A percentile compares a stretch with the other conserved stretches of the same genome.
phyloP scores from a whole-genome alignment of 768 basidiomycete species.

The Omphalotus guepiniiformis region DNA sequence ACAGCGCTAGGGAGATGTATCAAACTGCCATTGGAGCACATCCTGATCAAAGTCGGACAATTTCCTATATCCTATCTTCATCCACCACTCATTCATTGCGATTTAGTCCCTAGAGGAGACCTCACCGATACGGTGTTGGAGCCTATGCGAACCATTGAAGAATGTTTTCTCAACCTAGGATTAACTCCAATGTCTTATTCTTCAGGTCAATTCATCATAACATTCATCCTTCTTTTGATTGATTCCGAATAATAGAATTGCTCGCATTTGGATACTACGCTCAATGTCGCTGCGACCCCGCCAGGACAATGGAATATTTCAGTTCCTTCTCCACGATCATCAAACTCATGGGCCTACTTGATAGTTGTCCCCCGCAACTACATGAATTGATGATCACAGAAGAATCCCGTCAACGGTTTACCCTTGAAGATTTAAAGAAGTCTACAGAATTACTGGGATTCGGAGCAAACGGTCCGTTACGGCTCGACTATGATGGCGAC shows the following conservation, averaged over 20 bases:
- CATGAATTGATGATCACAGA: slow-evolving; percentile 60
- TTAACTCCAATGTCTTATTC: slow-evolving; percentile 40
- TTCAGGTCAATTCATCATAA: slow-evolving; percentile 39
- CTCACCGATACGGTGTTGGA: not conserved
- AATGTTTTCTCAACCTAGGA: not conserved
- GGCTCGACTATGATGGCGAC: slow-evolving; percentile 67
- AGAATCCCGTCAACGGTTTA: slow-evolving; percentile 57
- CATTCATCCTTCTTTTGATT: slow-evolving; percentile 1
- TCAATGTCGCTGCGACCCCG: slow-evolving; percentile 78
- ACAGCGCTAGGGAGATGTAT: slow-evolving; percentile 65
- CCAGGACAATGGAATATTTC: slow-evolving; percentile 59
- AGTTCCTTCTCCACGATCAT: slow-evolving; percentile 51
- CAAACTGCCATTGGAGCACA: slow-evolving; percentile 73
- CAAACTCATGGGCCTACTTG: slow-evolving; percentile 42
- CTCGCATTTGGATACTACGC: slow-evolving; percentile 77
- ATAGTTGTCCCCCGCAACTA: slow-evolving; percentile 42
- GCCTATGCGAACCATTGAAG: not conserved
- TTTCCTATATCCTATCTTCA: too few relatives aligned
- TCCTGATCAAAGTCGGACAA: slow-evolving; percentile 78
- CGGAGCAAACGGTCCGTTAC: slow-evolving; percentile 51
- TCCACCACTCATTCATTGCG: not conserved
- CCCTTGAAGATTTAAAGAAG: slow-evolving; percentile 38
- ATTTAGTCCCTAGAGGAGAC: slow-evolving; percentile 3
- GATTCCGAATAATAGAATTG: slow-evolving; percentile 42
- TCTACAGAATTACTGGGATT: slow-evolving; percentile 61